Conservation (phyloP, 2,329 filamentous ascomycete genomes). For the Xylaria sp. region DNA sequence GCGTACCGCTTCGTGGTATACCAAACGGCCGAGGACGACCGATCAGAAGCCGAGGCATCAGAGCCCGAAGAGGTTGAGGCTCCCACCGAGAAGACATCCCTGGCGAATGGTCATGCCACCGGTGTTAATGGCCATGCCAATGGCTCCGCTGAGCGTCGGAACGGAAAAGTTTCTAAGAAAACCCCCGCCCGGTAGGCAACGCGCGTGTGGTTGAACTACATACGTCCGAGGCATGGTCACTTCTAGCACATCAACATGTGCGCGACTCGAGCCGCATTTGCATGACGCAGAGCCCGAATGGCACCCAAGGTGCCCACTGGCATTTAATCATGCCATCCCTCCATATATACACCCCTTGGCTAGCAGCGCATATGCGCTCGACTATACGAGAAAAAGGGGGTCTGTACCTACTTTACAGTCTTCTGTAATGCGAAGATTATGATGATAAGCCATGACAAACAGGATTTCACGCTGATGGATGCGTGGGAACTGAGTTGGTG, state of each 20-base stretch:
- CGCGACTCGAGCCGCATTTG: conserved; percentile 2
- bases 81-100: conserved; percentile 20
- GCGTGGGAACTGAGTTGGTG: too few relatives aligned
- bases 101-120: conserved; percentile 27
- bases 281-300: too few relatives aligned
- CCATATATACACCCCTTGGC: too few relatives aligned
- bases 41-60: conserved; percentile 64
- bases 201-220: background rate
- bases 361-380: too few relatives aligned
- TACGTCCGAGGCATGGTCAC: conserved; percentile 17
- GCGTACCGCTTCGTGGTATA: conserved; percentile 63
- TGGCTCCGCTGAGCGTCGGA: conserved; percentile 22
- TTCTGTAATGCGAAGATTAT: too few relatives aligned
- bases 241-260: conserved; percentile 10
- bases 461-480: too few relatives aligned
- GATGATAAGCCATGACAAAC: too few relatives aligned
- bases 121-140: conserved; percentile 26
- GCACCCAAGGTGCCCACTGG: too few relatives aligned
- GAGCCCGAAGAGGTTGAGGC: conserved; percentile 44
- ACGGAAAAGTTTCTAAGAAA: conserved; percentile 24
- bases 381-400: too few relatives aligned
- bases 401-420: too few relatives aligned
- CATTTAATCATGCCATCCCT: too few relatives aligned
- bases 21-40: conserved; percentile 61
- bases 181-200: conserved; percentile 23